Evolutionary conservation across 2,329 filamentous ascomycete genomes (phyloP).

Genomic region (Davidsoniella virescens): DNA sequence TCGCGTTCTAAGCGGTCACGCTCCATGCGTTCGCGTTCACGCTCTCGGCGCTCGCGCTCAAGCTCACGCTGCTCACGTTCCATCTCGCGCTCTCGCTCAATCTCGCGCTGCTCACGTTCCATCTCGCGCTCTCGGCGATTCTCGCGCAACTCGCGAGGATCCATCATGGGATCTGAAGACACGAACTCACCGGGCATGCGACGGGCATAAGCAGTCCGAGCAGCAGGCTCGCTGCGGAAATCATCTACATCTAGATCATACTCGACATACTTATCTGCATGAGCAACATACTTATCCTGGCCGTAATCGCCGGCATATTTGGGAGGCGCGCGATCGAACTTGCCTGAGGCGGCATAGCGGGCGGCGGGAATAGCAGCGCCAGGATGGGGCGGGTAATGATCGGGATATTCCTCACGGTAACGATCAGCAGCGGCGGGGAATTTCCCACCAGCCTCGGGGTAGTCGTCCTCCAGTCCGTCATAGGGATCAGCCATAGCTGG

Average conservation of each 20-base stretch:
- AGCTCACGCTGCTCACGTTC: too few species aligned
- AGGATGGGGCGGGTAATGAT: background rate
- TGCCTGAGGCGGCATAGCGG: conserved; percentile 8
- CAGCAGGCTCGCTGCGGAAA: conserved; percentile 4
- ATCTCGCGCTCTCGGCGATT: background rate
- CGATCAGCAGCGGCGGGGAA: background rate
- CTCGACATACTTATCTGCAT: conserved; percentile 1
- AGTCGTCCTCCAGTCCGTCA: conserved; percentile 8
- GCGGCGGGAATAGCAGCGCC: background rate
- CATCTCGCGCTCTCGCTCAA: too few species aligned
- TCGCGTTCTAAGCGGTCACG: conserved; percentile 1
- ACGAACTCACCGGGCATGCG: background rate
- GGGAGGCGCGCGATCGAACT: conserved; percentile 3
- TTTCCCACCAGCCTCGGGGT: background rate
- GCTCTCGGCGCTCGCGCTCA: too few species aligned
- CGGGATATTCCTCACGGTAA: conserved; percentile 5
- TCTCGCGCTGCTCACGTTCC: too few species aligned
- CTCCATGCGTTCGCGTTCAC: background rate
- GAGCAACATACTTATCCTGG: conserved; percentile 1
- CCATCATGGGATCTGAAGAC: background rate
- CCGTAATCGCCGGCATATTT: conserved; percentile 7
- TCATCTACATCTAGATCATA: conserved; percentile 6
- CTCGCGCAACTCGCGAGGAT: background rate
- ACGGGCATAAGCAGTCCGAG: conserved; percentile 2
- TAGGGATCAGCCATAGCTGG: conserved; percentile 1